Evolutionary conservation across 192 early-diverging fungal genomes (phyloP).

Genomic region (Chytriomyces confervae): DNA sequence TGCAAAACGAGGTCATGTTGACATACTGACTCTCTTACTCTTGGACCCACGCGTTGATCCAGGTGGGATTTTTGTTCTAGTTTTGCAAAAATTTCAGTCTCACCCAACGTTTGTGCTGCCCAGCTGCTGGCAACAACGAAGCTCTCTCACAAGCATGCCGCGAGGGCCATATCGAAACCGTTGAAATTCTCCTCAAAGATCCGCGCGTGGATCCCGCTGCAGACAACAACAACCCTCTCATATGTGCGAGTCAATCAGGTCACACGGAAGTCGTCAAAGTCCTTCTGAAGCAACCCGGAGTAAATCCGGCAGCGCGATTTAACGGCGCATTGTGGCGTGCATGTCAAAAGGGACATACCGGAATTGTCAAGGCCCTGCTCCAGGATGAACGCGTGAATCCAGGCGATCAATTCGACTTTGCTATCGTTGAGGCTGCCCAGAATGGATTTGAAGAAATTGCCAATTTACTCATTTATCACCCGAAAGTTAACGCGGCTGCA

Average conservation of each 20-base stretch:
- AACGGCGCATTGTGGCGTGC: constrained; percentile 8
- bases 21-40: neutral
- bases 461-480: neutral
- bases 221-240: neutral
- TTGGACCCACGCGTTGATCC: neutral
- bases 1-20: neutral
- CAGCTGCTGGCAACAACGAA: neutral
- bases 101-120: neutral
- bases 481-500: constrained; percentile 1
- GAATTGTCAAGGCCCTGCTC: neutral
- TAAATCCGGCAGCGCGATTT: constrained; percentile 4
- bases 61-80: neutral
- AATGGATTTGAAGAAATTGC: neutral
- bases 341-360: neutral
- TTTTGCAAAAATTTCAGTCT: neutral
- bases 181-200: neutral
- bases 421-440: neutral
- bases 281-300: neutral
- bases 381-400: neutral
- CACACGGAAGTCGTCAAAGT: neutral
- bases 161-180: neutral
- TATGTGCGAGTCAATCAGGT: neutral
- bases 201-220: constrained; percentile 7
- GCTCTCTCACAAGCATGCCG: neutral
- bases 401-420: neutral